Conservation (phyloP, 2,329 filamentous ascomycete genomes). For the Fusarium chuoi region DNA sequence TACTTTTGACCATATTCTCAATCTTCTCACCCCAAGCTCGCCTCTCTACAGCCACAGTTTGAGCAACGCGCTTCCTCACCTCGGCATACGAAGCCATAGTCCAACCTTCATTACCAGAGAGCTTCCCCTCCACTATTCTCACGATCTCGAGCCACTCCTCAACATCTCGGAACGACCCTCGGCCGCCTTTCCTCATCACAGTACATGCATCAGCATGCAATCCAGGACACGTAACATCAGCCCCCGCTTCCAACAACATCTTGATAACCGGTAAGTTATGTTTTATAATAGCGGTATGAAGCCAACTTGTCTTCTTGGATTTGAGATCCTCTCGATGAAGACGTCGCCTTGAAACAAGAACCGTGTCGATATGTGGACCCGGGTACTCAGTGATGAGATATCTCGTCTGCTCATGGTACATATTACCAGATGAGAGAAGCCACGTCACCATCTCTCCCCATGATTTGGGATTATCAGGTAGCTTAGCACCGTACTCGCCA, state of each 20-base stretch:
- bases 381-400: slow-evolving; percentile 16
- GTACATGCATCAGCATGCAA: background rate
- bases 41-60: background rate
- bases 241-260: background rate
- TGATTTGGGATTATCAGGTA: background rate
- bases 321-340: accelerated
- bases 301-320: slow-evolving; percentile 2
- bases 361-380: slow-evolving; percentile 4
- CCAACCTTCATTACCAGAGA: background rate
- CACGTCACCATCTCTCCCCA: slow-evolving; percentile 1
- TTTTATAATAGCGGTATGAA: background rate
- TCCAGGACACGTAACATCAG: slow-evolving; percentile 6
- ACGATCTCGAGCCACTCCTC: background rate
- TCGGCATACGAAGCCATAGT: background rate
- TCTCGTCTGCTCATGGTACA: background rate
- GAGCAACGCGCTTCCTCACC: accelerated
- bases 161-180: accelerated
- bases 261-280: background rate
- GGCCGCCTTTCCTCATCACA: background rate
- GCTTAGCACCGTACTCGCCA: background rate
- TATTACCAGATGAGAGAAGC: background rate
- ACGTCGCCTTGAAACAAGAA: background rate
- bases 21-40: background rate
- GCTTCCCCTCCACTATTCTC: background rate
- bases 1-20: background rate